Conservation (phyloP, 371 early-diverging fungal genomes). For the Nosema muscidifuracis region DNA sequence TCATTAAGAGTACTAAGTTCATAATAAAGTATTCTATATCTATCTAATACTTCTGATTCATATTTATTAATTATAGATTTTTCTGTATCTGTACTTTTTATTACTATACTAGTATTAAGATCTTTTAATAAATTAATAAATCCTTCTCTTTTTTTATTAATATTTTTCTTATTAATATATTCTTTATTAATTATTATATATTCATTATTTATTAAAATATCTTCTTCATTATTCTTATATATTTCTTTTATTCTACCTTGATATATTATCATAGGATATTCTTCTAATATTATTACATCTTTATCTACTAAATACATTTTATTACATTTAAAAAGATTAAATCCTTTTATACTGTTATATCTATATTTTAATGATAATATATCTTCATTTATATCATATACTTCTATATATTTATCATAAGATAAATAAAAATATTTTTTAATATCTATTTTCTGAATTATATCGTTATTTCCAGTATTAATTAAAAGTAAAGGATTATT, state of each 20-base stretch:
- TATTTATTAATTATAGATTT: constrained; percentile 19
- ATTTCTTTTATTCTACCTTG: constrained; percentile 5
- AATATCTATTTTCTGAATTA: background rate
- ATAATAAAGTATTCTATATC: constrained; percentile 29
- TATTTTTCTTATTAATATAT: background rate
- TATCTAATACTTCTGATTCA: constrained; percentile 24
- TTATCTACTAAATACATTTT: constrained; percentile 18
- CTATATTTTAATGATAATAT: constrained; percentile 22
- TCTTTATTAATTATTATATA: background rate
- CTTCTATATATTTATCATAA: constrained; percentile 15
- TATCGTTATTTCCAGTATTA: background rate
- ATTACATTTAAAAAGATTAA: background rate
- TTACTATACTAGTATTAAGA: background rate
- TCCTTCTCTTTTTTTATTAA: background rate
- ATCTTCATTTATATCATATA: constrained; percentile 8
- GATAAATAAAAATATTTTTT: constrained; percentile 17
- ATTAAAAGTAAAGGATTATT: background rate
- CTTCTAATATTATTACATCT: background rate
- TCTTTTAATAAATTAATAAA: background rate
- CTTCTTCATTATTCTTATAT: constrained; percentile 6
- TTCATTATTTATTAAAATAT: background rate
- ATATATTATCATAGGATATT: constrained; percentile 13
- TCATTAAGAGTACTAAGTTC: constrained; percentile 27
- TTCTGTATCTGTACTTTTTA: background rate
- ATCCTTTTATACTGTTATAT: constrained; percentile 2